Percentiles rank a stretch among this genome's conserved stretches.
These are phyloP conservation scores for Ophiostoma australiae DNA, from an alignment of 2,329 filamentous ascomycete species.

Conservation along the genomic window DNA sequence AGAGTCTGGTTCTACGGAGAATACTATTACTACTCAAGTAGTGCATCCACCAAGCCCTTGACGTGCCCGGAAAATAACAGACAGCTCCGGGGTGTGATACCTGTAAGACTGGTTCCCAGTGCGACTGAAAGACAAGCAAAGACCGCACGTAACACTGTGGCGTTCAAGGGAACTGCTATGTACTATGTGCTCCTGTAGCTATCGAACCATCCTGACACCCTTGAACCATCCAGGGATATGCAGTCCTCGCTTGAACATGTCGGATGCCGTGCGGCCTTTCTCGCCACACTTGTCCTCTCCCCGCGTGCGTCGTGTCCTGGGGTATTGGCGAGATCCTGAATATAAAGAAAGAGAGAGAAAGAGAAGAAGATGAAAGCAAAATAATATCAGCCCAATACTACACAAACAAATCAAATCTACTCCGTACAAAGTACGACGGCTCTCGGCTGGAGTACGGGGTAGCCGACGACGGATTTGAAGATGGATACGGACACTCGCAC, in stretches of 20 bases:
- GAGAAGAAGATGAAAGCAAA: too few species aligned
- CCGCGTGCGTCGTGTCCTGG: not conserved
- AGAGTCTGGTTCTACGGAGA: too few species aligned
- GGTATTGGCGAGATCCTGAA: not conserved
- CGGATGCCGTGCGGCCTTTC: not conserved
- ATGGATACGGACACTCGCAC: not conserved
- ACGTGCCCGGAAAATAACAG: not conserved
- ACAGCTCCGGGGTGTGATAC: not conserved
- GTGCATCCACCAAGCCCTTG: not conserved
- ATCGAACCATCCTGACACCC: too few species aligned
- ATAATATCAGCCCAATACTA: too few species aligned
- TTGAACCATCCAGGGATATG: not conserved
- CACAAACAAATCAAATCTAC: too few species aligned
- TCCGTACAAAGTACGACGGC: not conserved
- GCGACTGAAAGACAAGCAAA: not conserved
- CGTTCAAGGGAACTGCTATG: not conserved
- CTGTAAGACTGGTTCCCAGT: not conserved
- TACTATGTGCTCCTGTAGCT: too few species aligned
- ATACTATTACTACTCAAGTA: too few species aligned
- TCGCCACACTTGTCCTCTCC: not conserved
- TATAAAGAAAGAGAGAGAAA: too few species aligned
- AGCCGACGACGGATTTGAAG: not conserved
- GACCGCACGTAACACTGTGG: conserved; percentile 1
- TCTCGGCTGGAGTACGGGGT: not conserved
- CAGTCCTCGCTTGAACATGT: not conserved